Base-by-base conservation (phyloP, 805 yeast genomes). In the Vanderwaltozyma polyspora region DNA sequence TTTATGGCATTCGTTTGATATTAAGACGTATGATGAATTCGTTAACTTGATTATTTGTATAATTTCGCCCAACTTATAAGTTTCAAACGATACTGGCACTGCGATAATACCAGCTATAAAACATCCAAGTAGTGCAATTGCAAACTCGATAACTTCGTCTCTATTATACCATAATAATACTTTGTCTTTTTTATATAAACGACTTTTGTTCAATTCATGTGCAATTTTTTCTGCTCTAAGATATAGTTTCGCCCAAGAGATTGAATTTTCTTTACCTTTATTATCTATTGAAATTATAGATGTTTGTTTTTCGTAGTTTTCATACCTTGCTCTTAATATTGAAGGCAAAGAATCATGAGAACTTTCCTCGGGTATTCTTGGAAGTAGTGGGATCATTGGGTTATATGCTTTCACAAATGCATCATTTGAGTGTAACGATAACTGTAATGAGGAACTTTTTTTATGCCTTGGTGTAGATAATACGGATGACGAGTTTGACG, bases 81-180 rank as follows among this genome's bases (percentile, higher is more conserved):
- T 69, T 35, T 76, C 81, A 38, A 85, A 77, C 35, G 82, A 82
- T 28, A 91, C 75, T 0, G 98, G 98, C 5, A 91, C 89, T 0
- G 97, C 97, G 2, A 91, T 87, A 30, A 85, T 80, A 2, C 94
- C 95, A 1, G 96, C 94, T 37, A 89, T 63, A 44, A 89, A 83
- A 52, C 96, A 87, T 6, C 95, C 98, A 54, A 85, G 71, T 15
- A 91, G 56, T 0, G 97, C 93, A 1, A 82, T 73, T 0, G 83
- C 72, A 53, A 87, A 89, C 42, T 91, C 97, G 10, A 82, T 69
- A 2, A 83, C 76, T 55, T 91, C 97, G 21, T 70, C 69, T 38
- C 79, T 85, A 46, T 82, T 85, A 52, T 86, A 91, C 45, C 93
- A 70, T 28, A 91, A 63, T 22, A 84, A 74, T 0, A 89, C 94